phyloP scores from a whole-genome alignment of 192 early-diverging fungal species.

The Gorgonomyces haynaldii region DNA sequence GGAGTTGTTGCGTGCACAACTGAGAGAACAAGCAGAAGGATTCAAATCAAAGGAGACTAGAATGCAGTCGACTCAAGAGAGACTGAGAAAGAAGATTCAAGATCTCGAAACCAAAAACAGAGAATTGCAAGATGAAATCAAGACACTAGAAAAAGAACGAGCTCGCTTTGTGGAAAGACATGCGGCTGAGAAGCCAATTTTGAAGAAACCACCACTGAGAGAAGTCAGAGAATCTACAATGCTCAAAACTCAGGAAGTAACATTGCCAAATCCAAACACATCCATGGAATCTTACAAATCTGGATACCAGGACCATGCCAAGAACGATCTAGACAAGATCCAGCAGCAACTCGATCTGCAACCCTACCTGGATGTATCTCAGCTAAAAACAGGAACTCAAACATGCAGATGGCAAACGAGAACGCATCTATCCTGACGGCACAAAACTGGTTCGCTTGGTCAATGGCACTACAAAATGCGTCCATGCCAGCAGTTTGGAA shows the following conservation, averaged over 20 bases:
- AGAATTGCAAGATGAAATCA: constrained; percentile 24
- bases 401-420: constrained; percentile 13
- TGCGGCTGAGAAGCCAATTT: too few species aligned
- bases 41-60: constrained; percentile 16
- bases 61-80: constrained; percentile 11
- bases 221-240: not conserved
- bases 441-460: constrained; percentile 4
- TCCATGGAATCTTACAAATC: not conserved
- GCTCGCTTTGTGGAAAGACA: constrained; percentile 4
- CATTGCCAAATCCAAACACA: not conserved
- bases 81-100: constrained; percentile 15
- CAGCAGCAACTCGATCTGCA: not conserved
- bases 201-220: not conserved
- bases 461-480: constrained; percentile 19
- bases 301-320: not conserved
- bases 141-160: constrained; percentile 23
- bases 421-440: constrained; percentile 8
- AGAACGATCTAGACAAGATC: not conserved
- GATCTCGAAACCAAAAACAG: constrained; percentile 19
- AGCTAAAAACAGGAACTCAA: too few species aligned
- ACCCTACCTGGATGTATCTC: too few species aligned
- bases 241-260: not conserved
- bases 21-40: constrained; percentile 10
- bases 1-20: constrained; percentile 18
- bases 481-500: not conserved